Conservation (phyloP, 2,329 filamentous ascomycete species). For the Cercospora nicotianae region DNA sequence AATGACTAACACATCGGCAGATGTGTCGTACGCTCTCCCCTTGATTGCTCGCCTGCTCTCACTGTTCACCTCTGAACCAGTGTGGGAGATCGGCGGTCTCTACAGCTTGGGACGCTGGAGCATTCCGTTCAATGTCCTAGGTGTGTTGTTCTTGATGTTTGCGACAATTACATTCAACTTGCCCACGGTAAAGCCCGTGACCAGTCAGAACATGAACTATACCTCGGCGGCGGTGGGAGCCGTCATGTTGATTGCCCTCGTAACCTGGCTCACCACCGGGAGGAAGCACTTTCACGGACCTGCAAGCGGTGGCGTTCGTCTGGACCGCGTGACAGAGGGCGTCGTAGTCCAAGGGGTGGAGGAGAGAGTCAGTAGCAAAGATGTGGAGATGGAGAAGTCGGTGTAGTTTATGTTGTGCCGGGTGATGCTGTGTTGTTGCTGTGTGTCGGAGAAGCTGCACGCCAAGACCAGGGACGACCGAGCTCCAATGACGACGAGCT, state of each 20-base stretch:
- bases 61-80: slow-evolving; percentile 49
- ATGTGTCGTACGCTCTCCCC: slow-evolving; percentile 59
- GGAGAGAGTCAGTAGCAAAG: background rate
- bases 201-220: slow-evolving; percentile 58
- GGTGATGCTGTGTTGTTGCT: background rate
- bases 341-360: background rate
- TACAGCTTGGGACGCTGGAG: slow-evolving; percentile 50
- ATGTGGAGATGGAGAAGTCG: background rate
- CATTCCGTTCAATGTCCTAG: slow-evolving; percentile 51
- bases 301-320: slow-evolving; percentile 20
- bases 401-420: background rate
- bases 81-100: slow-evolving; percentile 34
- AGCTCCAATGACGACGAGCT: slow-evolving; percentile 6
- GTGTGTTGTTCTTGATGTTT: slow-evolving; percentile 55
- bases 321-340: background rate
- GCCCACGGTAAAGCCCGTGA: slow-evolving; percentile 53
- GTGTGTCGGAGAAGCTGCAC: background rate
- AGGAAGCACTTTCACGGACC: slow-evolving; percentile 54
- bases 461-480: background rate
- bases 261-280: slow-evolving; percentile 56
- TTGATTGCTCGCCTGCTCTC: slow-evolving; percentile 50
- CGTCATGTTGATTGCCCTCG: slow-evolving; percentile 52
- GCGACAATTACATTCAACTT: slow-evolving; percentile 59
- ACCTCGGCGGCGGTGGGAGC: slow-evolving; percentile 57
- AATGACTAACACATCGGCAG: slow-evolving; percentile 5